Evolutionary conservation across 2,329 filamentous ascomycete species (phyloP).

Genomic region (Calonectria henricotiae): DNA sequence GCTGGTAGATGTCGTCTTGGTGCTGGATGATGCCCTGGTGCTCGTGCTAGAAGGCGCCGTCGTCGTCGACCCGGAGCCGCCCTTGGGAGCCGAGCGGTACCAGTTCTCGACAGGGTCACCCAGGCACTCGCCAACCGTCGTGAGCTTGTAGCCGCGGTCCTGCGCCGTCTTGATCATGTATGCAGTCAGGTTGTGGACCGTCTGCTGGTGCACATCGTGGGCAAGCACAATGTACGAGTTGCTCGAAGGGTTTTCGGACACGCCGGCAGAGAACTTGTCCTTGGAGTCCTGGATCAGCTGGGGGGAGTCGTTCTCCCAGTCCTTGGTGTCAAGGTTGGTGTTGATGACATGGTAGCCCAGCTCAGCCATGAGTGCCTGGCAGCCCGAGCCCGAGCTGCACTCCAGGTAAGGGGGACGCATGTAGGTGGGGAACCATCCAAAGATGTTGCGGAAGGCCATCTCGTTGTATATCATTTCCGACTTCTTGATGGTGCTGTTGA

Average conservation of each 20-base stretch:
- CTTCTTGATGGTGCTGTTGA: slow-evolving; percentile 56
- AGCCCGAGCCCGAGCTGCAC: slow-evolving; percentile 61
- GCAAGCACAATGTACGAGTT: slow-evolving; percentile 68
- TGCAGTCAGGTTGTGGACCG: slow-evolving; percentile 61
- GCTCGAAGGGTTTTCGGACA: slow-evolving; percentile 54
- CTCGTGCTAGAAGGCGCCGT: slow-evolving; percentile 36
- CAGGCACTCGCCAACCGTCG: slow-evolving; percentile 73
- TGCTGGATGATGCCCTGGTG: slow-evolving; percentile 37
- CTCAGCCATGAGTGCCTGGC: slow-evolving; percentile 55
- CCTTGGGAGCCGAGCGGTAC: slow-evolving; percentile 62
- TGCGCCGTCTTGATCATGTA: slow-evolving; percentile 64
- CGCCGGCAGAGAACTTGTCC: slow-evolving; percentile 55
- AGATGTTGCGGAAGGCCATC: slow-evolving; percentile 62
- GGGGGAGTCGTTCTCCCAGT: slow-evolving; percentile 70
- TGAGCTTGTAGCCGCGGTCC: slow-evolving; percentile 63
- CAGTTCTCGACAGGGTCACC: slow-evolving; percentile 68
- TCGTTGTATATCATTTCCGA: slow-evolving; percentile 65
- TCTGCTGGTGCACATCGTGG: slow-evolving; percentile 68
- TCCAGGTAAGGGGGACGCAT: slow-evolving; percentile 65
- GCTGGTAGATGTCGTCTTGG: slow-evolving; percentile 37
- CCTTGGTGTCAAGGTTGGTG: slow-evolving; percentile 74
- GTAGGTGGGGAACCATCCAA: slow-evolving; percentile 62
- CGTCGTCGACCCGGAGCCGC: slow-evolving; percentile 36
- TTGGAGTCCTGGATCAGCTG: slow-evolving; percentile 67
- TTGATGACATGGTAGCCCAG: slow-evolving; percentile 72